Evolutionary conservation across 352 stramenopile genomes (phyloP), one percentile per base, ranked within the genome.

Genomic region (Phytophthora brassicae): DNA sequence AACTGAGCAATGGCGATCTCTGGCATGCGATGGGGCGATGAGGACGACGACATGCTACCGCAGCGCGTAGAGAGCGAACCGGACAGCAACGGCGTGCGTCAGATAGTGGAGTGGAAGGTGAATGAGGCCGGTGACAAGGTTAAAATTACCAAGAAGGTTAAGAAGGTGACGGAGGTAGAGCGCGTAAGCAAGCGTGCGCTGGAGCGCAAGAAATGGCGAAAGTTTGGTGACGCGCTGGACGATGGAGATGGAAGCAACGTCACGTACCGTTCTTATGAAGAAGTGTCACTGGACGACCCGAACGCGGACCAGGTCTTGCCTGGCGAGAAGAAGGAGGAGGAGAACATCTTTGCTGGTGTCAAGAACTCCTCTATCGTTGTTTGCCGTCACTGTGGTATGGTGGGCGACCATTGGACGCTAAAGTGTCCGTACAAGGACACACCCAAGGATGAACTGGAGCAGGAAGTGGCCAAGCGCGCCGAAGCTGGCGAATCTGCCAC

Each of bases 401-500:
- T 94, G 35, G 87, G 87, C 24, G 87, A 96, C 56, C 87, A 96
- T 56, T 96, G 87, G 87, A 96, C 87, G 55, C 83, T 96, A 68
- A 96, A 96, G 74, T 94, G 87, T 82, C 87, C 87, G 56, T 96
- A 96, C 82, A 96, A 94, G 72, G 86, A 96, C 70, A 92, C 86
- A 19, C 79, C 84, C 23, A 76, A 85, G 62, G 77, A 92, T 45
- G 86, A 95, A 60, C 57, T 95, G 53, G 80, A 86, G 58, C 67
- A 81, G 38, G 86, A 92, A 43, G 75, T 90, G 36, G 70, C 68
- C 62, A 86, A 82, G 41, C 81, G 79, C 41, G 70, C 74, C 24
- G 81, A 84, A 38, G 49, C 56, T 8, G 51, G 77, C 61, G 64
- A 75, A 17, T 3, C 20, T 16, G 46, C 48, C 20, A 45, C 33